Percentiles rank a stretch among this genome's conserved stretches.
These are phyloP conservation scores for Verticillium dahliae DNA, from an alignment of 2,329 filamentous ascomycete genomes.

Conservation along the genomic window DNA sequence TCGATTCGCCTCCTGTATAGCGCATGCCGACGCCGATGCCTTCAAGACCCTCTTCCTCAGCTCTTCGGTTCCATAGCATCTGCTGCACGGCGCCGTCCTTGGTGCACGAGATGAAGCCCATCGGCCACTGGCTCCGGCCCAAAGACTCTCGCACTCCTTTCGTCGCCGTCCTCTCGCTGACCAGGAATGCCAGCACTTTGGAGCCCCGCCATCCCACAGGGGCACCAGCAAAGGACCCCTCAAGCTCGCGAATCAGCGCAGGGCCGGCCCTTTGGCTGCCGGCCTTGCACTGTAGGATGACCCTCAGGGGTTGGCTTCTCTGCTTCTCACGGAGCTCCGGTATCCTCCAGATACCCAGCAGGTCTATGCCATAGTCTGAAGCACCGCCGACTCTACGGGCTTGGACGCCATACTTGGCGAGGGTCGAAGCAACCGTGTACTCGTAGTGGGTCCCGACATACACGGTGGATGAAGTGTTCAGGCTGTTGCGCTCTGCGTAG, in stretches of 20 bases:
- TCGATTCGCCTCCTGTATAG: slow-evolving; percentile 23
- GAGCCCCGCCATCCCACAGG: slow-evolving; percentile 66
- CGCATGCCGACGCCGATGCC: slow-evolving; percentile 47
- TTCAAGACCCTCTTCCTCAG: slow-evolving; percentile 55
- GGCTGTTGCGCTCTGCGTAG: slow-evolving; percentile 50
- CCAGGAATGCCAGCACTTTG: slow-evolving; percentile 61
- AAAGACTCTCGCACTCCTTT: slow-evolving; percentile 72
- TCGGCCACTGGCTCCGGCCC: slow-evolving; percentile 57
- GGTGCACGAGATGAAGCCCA: slow-evolving; percentile 64
- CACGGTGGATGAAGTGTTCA: slow-evolving; percentile 50
- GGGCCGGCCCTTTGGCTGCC: slow-evolving; percentile 47
- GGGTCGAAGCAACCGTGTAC: slow-evolving; percentile 54
- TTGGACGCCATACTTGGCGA: slow-evolving; percentile 56
- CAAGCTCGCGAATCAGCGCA: slow-evolving; percentile 63
- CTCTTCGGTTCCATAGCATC: slow-evolving; percentile 65
- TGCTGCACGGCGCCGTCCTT: slow-evolving; percentile 53
- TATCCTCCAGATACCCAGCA: slow-evolving; percentile 64
- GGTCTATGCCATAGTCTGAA: slow-evolving; percentile 67
- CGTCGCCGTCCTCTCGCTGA: slow-evolving; percentile 63
- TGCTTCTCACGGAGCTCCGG: slow-evolving; percentile 24
- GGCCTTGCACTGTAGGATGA: slow-evolving; percentile 65
- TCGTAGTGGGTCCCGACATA: slow-evolving; percentile 74
- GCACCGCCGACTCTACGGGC: slow-evolving; percentile 59
- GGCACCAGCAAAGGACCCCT: slow-evolving; percentile 69
- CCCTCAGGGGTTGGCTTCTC: slow-evolving; percentile 27